These are phyloP conservation scores for Suhomyces guaymorum DNA, from an alignment of 1,139 yeast genomes.

Conservation along the genomic window DNA sequence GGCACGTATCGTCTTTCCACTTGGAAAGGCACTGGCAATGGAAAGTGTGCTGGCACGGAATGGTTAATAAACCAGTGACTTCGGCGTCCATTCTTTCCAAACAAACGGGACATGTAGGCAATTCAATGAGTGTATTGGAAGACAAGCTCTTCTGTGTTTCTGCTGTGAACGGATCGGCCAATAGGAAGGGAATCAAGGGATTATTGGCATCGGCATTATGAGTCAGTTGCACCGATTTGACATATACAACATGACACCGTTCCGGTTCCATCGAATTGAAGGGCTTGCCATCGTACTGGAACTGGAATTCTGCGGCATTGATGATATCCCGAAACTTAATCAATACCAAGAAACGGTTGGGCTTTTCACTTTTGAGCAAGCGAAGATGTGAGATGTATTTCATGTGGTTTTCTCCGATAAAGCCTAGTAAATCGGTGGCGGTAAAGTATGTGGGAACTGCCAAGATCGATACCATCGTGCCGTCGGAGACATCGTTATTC, in stretches of 20 bases:
- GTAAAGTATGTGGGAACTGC: slow-evolving; percentile 89
- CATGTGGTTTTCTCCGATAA: slow-evolving; percentile 63
- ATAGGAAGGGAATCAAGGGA: slow-evolving; percentile 59
- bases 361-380: slow-evolving; percentile 63
- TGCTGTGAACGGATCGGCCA: slow-evolving; percentile 68
- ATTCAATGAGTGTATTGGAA: slow-evolving; percentile 46
- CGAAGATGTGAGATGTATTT: slow-evolving; percentile 71
- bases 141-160: slow-evolving; percentile 9
- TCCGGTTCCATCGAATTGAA: slow-evolving; percentile 92
- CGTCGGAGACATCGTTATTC: slow-evolving; percentile 33
- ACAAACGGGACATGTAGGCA: slow-evolving; percentile 95
- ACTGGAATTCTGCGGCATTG: slow-evolving; percentile 63
- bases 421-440: slow-evolving; percentile 80
- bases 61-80: slow-evolving; percentile 79
- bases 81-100: slow-evolving; percentile 85
- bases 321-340: slow-evolving; percentile 65
- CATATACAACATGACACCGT: slow-evolving; percentile 72
- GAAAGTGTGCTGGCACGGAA: slow-evolving; percentile 91
- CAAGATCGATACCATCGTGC: slow-evolving; percentile 70
- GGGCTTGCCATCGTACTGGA: slow-evolving; percentile 66
- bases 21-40: slow-evolving; percentile 86
- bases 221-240: slow-evolving; percentile 56
- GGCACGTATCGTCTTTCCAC: slow-evolving; percentile 92
- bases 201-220: slow-evolving; percentile 23
- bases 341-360: slow-evolving; percentile 74